Evolutionary conservation across 306 rosid species (phyloP), one percentile per base, ranked within the genome.

Genomic region (Cucumis melo): DNA sequence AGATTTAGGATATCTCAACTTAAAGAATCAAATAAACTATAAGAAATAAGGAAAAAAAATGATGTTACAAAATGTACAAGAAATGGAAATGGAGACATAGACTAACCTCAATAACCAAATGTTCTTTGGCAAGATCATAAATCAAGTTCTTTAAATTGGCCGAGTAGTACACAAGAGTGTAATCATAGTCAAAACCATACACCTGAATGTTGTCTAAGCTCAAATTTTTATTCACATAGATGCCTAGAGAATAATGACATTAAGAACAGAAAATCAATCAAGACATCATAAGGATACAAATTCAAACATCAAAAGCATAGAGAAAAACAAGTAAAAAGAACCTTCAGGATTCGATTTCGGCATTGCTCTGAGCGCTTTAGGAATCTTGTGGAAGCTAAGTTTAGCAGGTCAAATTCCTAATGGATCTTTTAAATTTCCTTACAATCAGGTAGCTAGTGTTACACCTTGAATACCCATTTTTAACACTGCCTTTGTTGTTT

Each of bases 81-180:
- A n/a, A n/a, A n/a, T n/a, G n/a, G n/a, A n/a, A n/a, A n/a, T n/a
- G n/a, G n/a, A n/a, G n/a, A n/a, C n/a, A n/a, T n/a, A n/a, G n/a
- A n/a, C n/a, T n/a, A n/a, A n/a, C n/a, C n/a, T n/a, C n/a, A n/a
- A n/a, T n/a, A n/a, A n/a, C n/a, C n/a, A n/a, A n/a, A n/a, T n/a
- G n/a, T n/a, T 89, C 89, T 83, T 90, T 93, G 15, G 98, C 98
- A 79, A 91, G 90, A 85, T 93, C 96, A 80, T 91, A 93, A n/a
- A n/a, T n/a, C n/a, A n/a, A n/a, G n/a, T n/a, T n/a, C n/a, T n/a
- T n/a, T n/a, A n/a, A n/a, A n/a, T n/a, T n/a, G n/a, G n/a, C n/a
- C n/a, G n/a, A n/a, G n/a, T n/a, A n/a, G n/a, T n/a, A n/a, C n/a
- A n/a, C n/a, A n/a, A n/a, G n/a, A n/a, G n/a, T n/a, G n/a, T n/a